Conservation (phyloP, 176 grass and related monocot genomes). For the Musa troglodytarum region DNA sequence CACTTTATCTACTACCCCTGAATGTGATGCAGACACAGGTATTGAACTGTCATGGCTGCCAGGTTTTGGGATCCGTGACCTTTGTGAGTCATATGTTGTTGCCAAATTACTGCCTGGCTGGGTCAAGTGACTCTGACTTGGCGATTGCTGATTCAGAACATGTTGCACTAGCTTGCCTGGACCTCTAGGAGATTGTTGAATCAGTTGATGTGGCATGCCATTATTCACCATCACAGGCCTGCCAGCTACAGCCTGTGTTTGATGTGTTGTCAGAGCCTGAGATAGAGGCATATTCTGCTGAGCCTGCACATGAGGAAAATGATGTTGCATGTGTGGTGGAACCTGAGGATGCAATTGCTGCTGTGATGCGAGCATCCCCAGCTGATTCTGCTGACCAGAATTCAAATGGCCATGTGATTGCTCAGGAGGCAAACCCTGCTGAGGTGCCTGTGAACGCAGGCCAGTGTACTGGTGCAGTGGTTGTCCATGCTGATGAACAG, state of each 20-base stretch:
- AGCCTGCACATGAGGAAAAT: background rate
- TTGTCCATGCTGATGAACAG: conserved; percentile 42
- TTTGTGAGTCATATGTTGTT: conserved; percentile 1
- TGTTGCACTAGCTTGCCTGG: conserved; percentile 20
- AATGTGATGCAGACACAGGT: conserved; percentile 6
- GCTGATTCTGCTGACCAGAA: conserved; percentile 39
- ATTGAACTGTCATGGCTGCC: conserved; percentile 17
- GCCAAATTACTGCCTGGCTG: conserved; percentile 5
- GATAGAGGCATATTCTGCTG: conserved; percentile 18
- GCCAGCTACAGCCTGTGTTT: conserved; percentile 27
- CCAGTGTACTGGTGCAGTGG: conserved; percentile 29
- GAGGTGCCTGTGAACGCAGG: conserved; percentile 33
- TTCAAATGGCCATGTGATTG: conserved; percentile 29
- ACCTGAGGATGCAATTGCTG: conserved; percentile 35
- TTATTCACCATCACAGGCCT: conserved; percentile 24
- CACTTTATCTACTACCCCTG: conserved; percentile 25
- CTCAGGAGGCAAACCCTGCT: conserved; percentile 33
- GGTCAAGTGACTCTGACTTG: background rate
- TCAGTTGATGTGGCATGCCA: conserved; percentile 33
- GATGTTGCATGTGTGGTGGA: conserved; percentile 27
- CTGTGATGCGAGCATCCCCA: conserved; percentile 36
- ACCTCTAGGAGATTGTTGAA: conserved; percentile 37
- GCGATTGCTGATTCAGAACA: conserved; percentile 24
- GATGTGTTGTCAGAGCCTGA: conserved; percentile 19
- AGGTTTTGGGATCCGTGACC: conserved; percentile 16